Conservation (phyloP, 2,329 filamentous ascomycete genomes). For the Verticillium albo-atrum region DNA sequence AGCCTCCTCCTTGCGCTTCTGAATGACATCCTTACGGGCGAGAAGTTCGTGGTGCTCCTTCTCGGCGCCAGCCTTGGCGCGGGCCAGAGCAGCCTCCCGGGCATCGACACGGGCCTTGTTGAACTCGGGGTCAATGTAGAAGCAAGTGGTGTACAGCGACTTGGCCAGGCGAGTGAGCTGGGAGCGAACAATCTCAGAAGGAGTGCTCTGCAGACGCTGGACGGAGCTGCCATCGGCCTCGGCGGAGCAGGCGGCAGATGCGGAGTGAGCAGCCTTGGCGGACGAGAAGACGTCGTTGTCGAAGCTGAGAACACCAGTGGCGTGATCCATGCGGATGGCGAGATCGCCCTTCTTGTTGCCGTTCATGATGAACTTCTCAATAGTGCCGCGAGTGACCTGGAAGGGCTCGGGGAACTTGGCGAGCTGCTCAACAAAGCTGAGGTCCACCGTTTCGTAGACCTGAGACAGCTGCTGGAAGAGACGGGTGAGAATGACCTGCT, state of each 20-base stretch:
- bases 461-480: conserved; percentile 99
- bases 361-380: conserved; percentile 99
- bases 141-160: conserved; percentile 86
- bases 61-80: conserved; percentile 83
- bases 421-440: conserved; percentile 87
- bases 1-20: conserved; percentile 96
- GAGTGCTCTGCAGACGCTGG: conserved; percentile 94
- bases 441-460: conserved; percentile 96
- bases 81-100: conserved; percentile 73
- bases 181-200: conserved; percentile 93
- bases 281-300: conserved; percentile 98
- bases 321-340: conserved; percentile 92
- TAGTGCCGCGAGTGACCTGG: conserved; percentile 83
- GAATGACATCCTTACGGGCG: conserved; percentile 82
- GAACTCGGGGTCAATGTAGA: conserved; percentile 90
- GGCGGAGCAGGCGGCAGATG: conserved; percentile 79
- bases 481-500: conserved; percentile 96
- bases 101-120: conserved; percentile 76
- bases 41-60: conserved; percentile 85
- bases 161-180: conserved; percentile 90
- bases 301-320: conserved; percentile 91
- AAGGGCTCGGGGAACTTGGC: conserved; percentile 96
- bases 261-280: conserved; percentile 83
- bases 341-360: conserved; percentile 99
- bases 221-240: conserved; percentile 81